Percentiles rank a stretch among this genome's conserved stretches.
Evolutionary conservation across 441 rosid species (phyloP).

Genomic region (Erodium chrysanthum): DNA sequence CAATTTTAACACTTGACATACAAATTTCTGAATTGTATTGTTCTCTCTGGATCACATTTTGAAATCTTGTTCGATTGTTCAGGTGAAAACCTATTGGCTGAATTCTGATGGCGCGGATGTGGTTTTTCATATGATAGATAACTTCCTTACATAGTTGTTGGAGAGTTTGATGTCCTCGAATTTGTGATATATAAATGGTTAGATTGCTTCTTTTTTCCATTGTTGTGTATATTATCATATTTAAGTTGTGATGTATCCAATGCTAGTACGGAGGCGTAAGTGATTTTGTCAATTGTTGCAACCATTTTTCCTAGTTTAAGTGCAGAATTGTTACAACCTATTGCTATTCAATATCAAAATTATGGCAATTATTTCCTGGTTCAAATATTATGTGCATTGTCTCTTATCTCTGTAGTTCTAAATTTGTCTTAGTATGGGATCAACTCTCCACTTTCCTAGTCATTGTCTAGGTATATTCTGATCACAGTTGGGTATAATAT

Average conservation of each 20-base stretch:
- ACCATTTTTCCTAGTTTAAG: conserved; percentile 5
- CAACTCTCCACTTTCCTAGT: no score
- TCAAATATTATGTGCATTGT: neutral
- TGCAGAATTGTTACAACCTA: neutral
- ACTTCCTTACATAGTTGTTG: conserved; percentile 51
- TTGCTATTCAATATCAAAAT: neutral
- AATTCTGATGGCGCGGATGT: conserved; percentile 88
- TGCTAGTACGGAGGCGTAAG: conserved; percentile 8
- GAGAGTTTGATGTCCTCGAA: conserved; percentile 13
- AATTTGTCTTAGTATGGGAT: no score
- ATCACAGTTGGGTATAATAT: no score
- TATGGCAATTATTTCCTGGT: neutral
- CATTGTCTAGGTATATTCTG: no score
- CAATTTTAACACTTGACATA: neutral
- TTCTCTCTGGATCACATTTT: neutral
- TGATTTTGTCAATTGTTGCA: conserved; percentile 8
- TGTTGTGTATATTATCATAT: conserved; percentile 17
- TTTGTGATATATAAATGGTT: neutral
- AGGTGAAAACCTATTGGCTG: conserved; percentile 84
- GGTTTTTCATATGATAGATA: conserved; percentile 77
- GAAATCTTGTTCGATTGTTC: conserved; percentile 14
- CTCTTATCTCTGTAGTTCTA: no score
- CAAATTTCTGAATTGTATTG: neutral
- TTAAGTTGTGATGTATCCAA: conserved; percentile 15
- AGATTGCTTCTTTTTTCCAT: conserved; percentile 1